A percentile compares a stretch with the other conserved stretches of the same genome.
phyloP scores from a whole-genome alignment of 371 early-diverging fungal species.

The Gilbertella persicaria region DNA sequence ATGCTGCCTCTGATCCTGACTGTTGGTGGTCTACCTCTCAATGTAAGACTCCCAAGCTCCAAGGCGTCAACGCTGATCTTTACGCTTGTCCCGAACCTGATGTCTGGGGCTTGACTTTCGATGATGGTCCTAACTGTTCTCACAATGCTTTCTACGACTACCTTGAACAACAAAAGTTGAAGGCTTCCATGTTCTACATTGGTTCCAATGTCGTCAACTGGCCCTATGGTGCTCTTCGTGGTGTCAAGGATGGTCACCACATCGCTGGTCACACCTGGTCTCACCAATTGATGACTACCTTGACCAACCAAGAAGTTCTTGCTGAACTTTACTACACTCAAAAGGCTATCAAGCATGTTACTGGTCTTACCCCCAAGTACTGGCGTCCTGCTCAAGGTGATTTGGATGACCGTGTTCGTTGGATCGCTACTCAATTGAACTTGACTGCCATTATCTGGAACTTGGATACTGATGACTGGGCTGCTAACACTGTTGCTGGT shows the following conservation, averaged over 20 bases:
- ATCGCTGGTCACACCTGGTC: conserved; percentile 58
- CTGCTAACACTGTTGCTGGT: conserved; percentile 29
- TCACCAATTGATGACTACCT: conserved; percentile 56
- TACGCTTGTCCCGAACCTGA: conserved; percentile 41
- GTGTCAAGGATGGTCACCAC: conserved; percentile 51
- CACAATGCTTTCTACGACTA: conserved; percentile 49
- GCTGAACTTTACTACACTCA: conserved; percentile 57
- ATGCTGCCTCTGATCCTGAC: conserved; percentile 34
- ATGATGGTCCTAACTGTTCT: conserved; percentile 51
- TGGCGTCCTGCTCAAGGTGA: conserved; percentile 54
- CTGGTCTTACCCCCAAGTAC: conserved; percentile 54
- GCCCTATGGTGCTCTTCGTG: conserved; percentile 51
- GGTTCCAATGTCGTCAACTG: conserved; percentile 49
- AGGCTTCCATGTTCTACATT: conserved; percentile 52
- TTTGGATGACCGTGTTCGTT: conserved; percentile 54
- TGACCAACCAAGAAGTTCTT: conserved; percentile 55
- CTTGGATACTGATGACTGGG: conserved; percentile 44
- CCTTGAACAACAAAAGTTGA: conserved; percentile 34
- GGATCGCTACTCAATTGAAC: conserved; percentile 47
- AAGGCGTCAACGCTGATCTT: conserved; percentile 39
- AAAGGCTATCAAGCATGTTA: conserved; percentile 51
- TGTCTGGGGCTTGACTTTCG: conserved; percentile 47
- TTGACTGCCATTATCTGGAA: conserved; percentile 49
- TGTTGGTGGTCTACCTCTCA: conserved; percentile 47
- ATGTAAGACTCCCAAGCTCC: conserved; percentile 34